A percentile compares a stretch with the other conserved stretches of the same genome.
These are phyloP conservation scores for Metarhizium robertsii DNA, from an alignment of 2,329 filamentous ascomycete genomes.

Conservation along the genomic window DNA sequence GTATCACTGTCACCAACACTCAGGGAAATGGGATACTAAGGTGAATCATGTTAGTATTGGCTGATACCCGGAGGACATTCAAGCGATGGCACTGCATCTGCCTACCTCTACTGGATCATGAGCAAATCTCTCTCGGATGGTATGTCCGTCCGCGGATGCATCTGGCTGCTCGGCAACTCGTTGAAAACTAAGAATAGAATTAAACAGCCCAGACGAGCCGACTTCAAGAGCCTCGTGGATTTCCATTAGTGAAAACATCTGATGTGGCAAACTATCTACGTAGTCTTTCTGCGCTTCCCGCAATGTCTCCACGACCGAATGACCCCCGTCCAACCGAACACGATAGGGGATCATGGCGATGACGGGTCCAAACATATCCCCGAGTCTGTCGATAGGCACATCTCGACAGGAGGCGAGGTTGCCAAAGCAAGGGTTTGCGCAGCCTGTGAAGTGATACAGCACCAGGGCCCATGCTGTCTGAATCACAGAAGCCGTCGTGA, in stretches of 20 bases:
- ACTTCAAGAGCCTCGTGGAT: neutral
- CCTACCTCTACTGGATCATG: neutral
- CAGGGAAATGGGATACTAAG: neutral
- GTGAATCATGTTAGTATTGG: neutral
- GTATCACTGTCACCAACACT: neutral
- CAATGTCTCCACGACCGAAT: neutral
- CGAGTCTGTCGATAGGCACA: neutral
- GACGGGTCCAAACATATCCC: neutral
- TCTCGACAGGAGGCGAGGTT: neutral
- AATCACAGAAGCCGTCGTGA: slow-evolving; percentile 4
- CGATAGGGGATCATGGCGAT: neutral
- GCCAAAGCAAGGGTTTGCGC: neutral
- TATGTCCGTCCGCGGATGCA: neutral
- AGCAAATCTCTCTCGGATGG: neutral
- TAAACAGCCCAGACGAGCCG: neutral
- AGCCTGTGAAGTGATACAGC: neutral
- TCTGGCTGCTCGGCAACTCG: neutral
- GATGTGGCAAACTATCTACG: neutral
- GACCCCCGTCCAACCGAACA: neutral
- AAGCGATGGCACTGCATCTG: neutral
- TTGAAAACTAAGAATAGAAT: neutral
- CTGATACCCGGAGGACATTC: neutral
- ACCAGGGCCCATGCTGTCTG: slow-evolving; percentile 1
- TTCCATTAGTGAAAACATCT: neutral
- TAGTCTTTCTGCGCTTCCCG: neutral